Conservation (phyloP, 129 eudicot species). For the Deinandra increscens region DNA sequence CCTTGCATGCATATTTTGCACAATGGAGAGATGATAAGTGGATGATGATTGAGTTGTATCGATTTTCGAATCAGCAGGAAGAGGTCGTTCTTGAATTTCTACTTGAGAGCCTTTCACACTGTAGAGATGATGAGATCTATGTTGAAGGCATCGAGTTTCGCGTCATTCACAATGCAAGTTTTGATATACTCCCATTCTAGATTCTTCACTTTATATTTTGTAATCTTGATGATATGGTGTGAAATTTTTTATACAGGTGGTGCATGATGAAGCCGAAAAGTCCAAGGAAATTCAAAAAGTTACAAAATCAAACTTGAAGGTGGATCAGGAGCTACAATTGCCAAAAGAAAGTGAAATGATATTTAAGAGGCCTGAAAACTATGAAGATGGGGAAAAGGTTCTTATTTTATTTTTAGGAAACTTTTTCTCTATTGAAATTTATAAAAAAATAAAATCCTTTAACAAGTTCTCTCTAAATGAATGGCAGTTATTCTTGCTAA, state of each 20-base stretch:
- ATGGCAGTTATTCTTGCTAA: background rate
- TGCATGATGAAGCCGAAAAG: background rate
- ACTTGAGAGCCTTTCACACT: constrained; percentile 16
- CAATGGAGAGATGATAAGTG: constrained; percentile 17
- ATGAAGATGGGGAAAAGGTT: background rate
- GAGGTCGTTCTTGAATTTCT: background rate
- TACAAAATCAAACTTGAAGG: background rate
- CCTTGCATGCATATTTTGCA: constrained; percentile 23
- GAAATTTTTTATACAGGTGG: background rate
- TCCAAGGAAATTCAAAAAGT: background rate
- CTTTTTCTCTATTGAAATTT: background rate
- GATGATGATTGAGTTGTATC: background rate
- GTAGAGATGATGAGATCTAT: constrained; percentile 1
- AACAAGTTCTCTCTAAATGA: background rate
- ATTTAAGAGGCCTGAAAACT: background rate
- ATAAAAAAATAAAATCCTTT: background rate
- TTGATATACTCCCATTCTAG: background rate
- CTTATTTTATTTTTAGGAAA: background rate
- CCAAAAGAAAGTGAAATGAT: background rate
- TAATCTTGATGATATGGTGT: background rate
- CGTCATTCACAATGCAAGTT: constrained; percentile 16
- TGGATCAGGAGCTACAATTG: background rate
- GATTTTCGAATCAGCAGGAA: constrained; percentile 1
- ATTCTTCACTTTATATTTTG: background rate
- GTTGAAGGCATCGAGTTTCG: constrained; percentile 31